phyloP scores from a whole-genome alignment of 2,329 filamentous ascomycete genomes.

The Aspergillus ibericus region DNA sequence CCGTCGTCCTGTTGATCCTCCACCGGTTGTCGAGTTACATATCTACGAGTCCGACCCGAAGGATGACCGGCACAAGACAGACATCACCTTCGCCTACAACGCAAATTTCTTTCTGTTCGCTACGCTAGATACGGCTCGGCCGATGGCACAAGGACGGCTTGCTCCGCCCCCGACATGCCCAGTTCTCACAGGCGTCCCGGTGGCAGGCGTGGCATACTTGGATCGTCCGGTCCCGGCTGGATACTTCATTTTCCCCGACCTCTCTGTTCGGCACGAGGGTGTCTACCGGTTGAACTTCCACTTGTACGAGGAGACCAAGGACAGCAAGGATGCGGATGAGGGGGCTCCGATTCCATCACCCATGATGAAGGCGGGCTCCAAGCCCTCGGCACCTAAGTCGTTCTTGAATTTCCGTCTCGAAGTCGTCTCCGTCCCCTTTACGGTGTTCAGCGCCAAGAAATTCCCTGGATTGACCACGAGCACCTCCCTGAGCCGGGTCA shows the following conservation, averaged over 20 bases:
- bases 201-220: slow-evolving; percentile 93
- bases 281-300: slow-evolving; percentile 89
- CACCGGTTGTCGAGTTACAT: slow-evolving; percentile 87
- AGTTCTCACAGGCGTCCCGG: slow-evolving; percentile 89
- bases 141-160: slow-evolving; percentile 77
- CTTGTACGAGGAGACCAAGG: slow-evolving; percentile 90
- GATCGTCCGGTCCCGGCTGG: slow-evolving; percentile 77
- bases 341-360: slow-evolving; percentile 47
- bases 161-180: slow-evolving; percentile 69
- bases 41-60: slow-evolving; percentile 67
- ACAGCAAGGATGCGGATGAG: slow-evolving; percentile 72
- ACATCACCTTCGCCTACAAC: slow-evolving; percentile 87
- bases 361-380: slow-evolving; percentile 28
- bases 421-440: slow-evolving; percentile 83
- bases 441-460: slow-evolving; percentile 95
- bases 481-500: slow-evolving; percentile 81
- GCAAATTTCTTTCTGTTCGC: slow-evolving; percentile 98
- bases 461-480: slow-evolving; percentile 92
- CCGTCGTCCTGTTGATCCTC: slow-evolving; percentile 88
- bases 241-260: slow-evolving; percentile 96
- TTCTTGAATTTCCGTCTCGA: slow-evolving; percentile 84
- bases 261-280: slow-evolving; percentile 94
- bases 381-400: slow-evolving; percentile 48
- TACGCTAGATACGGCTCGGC: slow-evolving; percentile 81
- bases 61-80: slow-evolving; percentile 60